Base-by-base conservation (phyloP, 139 green algal genomes). In the Micractinium sp. region DNA sequence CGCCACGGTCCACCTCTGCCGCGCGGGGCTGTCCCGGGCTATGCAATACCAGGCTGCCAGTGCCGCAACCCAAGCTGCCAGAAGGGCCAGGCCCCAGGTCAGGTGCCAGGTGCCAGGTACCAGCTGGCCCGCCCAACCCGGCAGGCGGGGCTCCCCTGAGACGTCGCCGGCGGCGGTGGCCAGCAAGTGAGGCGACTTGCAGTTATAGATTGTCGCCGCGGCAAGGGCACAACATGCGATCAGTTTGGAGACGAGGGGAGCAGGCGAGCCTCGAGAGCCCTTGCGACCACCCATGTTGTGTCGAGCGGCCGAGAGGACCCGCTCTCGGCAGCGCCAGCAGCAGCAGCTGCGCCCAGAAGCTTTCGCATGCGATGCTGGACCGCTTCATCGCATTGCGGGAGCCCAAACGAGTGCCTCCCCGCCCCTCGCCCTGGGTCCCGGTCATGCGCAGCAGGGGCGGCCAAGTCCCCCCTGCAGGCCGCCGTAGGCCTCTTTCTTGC, bases 11-110 rank as follows among this genome's bases (percentile, higher is more conserved):
- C 86, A 90, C 2, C 41, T 31, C 38, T 29, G 75, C 18, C 66
- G 53, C 3, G 61, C 80, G 1, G 86, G 86, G 80, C 41, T 85
- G 79, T 9, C 31, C 3, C 19, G 19, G 36, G 39, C 31, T 41
- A 86, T 19, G 53, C 53, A 77, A 38, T 81, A 90, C 69, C 69
- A 86, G n/a, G 73, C 22, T 5, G 63, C 33, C 3, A 83, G 36
- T 22, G 22, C 33, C 0, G 69, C 56, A 27, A 56, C 31, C 29
- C n/a, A 9, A 31, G 38, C 63, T 29, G 80, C 66, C 31, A 38
- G 9, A 23, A 33, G 12, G 71, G 29, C 31, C 71, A 77, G 71
- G 5, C 71, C 71, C 71, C 31, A 38, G 71, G 71, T 38, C 29
- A 77, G 31, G 16, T 77, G 71, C 9, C 33, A 14, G 71, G 25